A percentile compares a stretch with the other conserved stretches of the same genome.
These are phyloP conservation scores for Fomitopsis schrenkii DNA, from an alignment of 1,284 basidiomycete genomes.

Conservation along the genomic window DNA sequence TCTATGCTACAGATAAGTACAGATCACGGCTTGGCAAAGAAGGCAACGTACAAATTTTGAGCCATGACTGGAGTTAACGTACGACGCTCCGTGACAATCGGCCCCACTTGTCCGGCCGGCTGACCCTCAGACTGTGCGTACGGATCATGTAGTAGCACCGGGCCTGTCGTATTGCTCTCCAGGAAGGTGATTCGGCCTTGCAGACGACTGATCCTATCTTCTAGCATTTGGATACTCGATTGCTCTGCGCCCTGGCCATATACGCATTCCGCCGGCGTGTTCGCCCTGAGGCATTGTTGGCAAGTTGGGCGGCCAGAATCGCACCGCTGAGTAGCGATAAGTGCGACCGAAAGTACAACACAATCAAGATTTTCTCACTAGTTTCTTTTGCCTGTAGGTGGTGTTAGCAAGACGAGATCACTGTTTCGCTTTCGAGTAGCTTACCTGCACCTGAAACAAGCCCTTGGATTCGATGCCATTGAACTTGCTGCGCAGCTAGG, in stretches of 20 bases:
- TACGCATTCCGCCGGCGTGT: slow-evolving; percentile 25
- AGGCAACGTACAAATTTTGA: neutral
- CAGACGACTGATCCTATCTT: slow-evolving; percentile 27
- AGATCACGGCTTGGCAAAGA: too few species aligned
- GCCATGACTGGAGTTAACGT: neutral
- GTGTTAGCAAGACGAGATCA: neutral
- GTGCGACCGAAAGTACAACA: neutral
- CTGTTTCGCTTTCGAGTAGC: neutral
- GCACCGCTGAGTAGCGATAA: slow-evolving; percentile 19
- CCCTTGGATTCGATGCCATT: neutral
- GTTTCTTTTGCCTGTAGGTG: neutral
- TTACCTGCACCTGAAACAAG: neutral
- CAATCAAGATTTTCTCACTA: neutral
- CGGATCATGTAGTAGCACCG: slow-evolving; percentile 18
- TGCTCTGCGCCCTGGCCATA: slow-evolving; percentile 25
- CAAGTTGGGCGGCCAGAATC: slow-evolving; percentile 26
- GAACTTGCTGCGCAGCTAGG: neutral
- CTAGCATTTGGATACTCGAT: slow-evolving; percentile 24
- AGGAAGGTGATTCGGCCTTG: slow-evolving; percentile 26
- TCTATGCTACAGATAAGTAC: slow-evolving; percentile 10
- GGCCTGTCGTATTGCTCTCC: slow-evolving; percentile 20
- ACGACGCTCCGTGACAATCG: slow-evolving; percentile 9
- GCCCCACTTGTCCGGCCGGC: neutral
- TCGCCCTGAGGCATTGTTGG: slow-evolving; percentile 22
- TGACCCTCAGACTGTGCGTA: slow-evolving; percentile 2